Conservation (phyloP, 1,284 basidiomycete genomes). For the Coniferiporia weirii region DNA sequence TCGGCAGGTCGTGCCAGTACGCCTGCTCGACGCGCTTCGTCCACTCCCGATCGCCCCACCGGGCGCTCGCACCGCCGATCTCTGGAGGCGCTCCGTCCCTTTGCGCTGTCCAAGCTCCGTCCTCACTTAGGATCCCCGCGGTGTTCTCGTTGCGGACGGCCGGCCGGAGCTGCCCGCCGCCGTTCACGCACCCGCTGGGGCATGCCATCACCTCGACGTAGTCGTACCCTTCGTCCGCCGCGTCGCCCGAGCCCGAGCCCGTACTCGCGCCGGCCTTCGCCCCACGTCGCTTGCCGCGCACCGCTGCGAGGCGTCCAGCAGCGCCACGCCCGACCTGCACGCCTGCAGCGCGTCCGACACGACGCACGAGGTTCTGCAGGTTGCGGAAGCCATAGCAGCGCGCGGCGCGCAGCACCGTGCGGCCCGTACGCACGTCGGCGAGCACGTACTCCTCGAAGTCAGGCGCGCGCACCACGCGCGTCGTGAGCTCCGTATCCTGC, state of each 20-base stretch:
- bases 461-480: conserved; percentile 55
- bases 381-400: conserved; percentile 98
- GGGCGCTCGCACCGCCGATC: conserved; percentile 28
- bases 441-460: conserved; percentile 66
- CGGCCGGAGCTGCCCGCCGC: conserved; percentile 88
- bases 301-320: conserved; percentile 46
- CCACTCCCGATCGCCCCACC: conserved; percentile 77
- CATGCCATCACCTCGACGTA: conserved; percentile 99
- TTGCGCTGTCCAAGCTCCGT: too few relatives aligned
- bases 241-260: conserved; percentile 32
- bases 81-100: conserved; percentile 31
- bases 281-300: conserved; percentile 31
- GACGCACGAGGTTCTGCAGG: conserved; percentile 93
- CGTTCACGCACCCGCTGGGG: conserved; percentile 95
- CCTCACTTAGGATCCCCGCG: too few relatives aligned
- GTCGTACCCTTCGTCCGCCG: conserved; percentile 50
- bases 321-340: conserved; percentile 66
- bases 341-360: conserved; percentile 83
- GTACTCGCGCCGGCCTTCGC: conserved; percentile 22
- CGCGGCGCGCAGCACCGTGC: conserved; percentile 84
- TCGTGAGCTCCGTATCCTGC: conserved; percentile 42
- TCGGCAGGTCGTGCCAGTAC: conserved; percentile 63
- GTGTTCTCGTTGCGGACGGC: conserved; percentile 32
- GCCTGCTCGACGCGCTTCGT: conserved; percentile 68
- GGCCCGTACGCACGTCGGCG: conserved; percentile 40